Evolutionary conservation across 1,284 basidiomycete genomes (phyloP).

Genomic region (Megacollybia platyphylla): DNA sequence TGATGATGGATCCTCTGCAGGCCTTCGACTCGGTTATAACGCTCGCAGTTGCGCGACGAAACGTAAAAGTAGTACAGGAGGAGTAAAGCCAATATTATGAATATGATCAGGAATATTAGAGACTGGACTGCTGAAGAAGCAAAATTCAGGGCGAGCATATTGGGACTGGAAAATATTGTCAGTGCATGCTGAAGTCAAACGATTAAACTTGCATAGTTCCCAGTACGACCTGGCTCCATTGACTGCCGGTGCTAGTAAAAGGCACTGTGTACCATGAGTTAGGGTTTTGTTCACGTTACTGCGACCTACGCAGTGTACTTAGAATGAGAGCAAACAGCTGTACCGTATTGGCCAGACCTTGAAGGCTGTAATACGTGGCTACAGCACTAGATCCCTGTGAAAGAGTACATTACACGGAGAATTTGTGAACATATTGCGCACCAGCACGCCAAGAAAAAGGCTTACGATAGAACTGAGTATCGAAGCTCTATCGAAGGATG

Average conservation of each 20-base stretch:
- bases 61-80: slow-evolving; percentile 46
- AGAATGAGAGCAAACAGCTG: slow-evolving; percentile 62
- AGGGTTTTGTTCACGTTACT: background rate
- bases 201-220: slow-evolving; percentile 44
- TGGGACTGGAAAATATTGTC: slow-evolving; percentile 32
- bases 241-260: slow-evolving; percentile 24
- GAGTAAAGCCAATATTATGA: slow-evolving; percentile 37
- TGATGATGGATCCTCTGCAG: slow-evolving; percentile 29
- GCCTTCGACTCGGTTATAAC: slow-evolving; percentile 39
- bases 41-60: slow-evolving; percentile 32
- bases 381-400: slow-evolving; percentile 53
- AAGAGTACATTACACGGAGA: slow-evolving; percentile 1
- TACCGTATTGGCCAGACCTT: slow-evolving; percentile 52
- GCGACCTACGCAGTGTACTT: slow-evolving; percentile 41
- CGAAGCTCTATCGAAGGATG: slow-evolving; percentile 41
- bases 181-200: background rate
- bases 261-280: background rate
- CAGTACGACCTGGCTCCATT: slow-evolving; percentile 46
- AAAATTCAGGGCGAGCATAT: slow-evolving; percentile 58
- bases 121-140: slow-evolving; percentile 40
- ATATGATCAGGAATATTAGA: slow-evolving; percentile 38
- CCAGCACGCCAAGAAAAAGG: slow-evolving; percentile 36
- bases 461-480: slow-evolving; percentile 31
- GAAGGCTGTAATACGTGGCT: slow-evolving; percentile 54
- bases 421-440: slow-evolving; percentile 16